Base-by-base conservation (phyloP, 2,329 filamentous ascomycete species). In the Macrophomina pseudophaseolina region DNA sequence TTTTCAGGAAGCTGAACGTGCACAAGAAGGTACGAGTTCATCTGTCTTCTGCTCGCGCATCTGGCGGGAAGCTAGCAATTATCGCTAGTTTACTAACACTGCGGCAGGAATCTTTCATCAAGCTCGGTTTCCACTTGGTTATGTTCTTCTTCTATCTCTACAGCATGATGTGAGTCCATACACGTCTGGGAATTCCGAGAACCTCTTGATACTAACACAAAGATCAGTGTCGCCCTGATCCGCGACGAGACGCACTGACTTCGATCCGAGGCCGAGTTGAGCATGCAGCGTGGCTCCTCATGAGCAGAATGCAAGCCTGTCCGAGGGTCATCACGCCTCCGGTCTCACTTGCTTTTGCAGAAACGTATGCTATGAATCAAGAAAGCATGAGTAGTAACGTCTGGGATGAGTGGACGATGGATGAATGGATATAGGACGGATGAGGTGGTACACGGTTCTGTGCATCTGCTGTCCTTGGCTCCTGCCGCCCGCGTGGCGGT, bases 131-230 rank as follows among this genome's bases (percentile, higher is more conserved):
- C 87, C 95, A 99, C 82, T 86, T 99, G 68, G 81, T 99, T 83
- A 97, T 99, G 93, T 99, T 99, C 88, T 99, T 99, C 89, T 99
- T 98, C 88, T 99, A 99, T 84, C 91, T 99, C 66, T 97, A 97
- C 88, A 96, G 92, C 90, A 96, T 95, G 92, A 95, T 95, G 65
- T 66, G 35, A 54, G 65, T 54, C n/a, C 35, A 42, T n/a, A 23
- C 14, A 28, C 48, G 23, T 40, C 9, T 38, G 35, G 30, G 40
- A 6, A 30, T 35, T 18, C 12, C 9, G 18, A 28, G 6, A 30
- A 42, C 33, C 14, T n/a, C 62, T 33, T 54, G 28, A 23, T 46
- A 23, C 56, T 79, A 78, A 66, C 56, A 12, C 5, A 5, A 30
- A 30, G 1, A 30, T 53, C 49, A 66, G 65, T 74, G 94, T 97